Evolutionary conservation across 371 early-diverging fungal species (phyloP).

Genomic region (Mortierella sp.): DNA sequence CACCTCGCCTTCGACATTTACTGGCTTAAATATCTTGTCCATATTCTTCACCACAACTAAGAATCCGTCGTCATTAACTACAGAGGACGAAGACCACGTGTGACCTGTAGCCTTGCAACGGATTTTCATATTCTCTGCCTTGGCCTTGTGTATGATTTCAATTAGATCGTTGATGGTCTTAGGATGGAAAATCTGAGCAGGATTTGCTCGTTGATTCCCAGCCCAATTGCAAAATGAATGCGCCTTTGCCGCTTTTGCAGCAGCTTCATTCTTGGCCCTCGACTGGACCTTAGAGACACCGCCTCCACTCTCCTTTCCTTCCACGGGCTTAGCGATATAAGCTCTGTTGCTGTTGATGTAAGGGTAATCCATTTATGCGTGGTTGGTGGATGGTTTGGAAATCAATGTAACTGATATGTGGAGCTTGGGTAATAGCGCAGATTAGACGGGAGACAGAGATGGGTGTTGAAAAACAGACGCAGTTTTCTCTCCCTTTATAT

Average conservation of each 20-base stretch:
- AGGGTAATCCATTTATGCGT: not conserved
- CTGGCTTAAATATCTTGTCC: conserved; percentile 18
- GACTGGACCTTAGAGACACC: not conserved
- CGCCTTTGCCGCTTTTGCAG: not conserved
- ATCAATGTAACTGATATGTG: not conserved
- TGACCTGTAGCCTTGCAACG: conserved; percentile 45
- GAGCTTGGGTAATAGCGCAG: too few relatives aligned
- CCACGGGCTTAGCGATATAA: not conserved
- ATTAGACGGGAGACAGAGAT: not conserved
- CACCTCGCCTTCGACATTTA: conserved; percentile 3
- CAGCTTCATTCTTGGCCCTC: conserved; percentile 3
- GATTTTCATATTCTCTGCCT: conserved; percentile 21
- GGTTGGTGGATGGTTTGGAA: not conserved
- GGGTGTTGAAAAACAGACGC: not conserved
- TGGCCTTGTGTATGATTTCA: conserved; percentile 28
- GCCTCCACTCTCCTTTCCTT: conserved; percentile 8
- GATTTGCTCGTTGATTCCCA: conserved; percentile 12
- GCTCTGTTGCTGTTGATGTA: not conserved
- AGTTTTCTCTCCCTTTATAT: not conserved
- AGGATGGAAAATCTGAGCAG: conserved; percentile 38
- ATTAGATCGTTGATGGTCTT: conserved; percentile 34
- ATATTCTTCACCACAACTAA: conserved; percentile 24
- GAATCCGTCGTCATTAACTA: conserved; percentile 27
- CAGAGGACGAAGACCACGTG: conserved; percentile 29
- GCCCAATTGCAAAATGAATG: conserved; percentile 18